Percentiles rank a stretch among this genome's conserved stretches.
These are phyloP conservation scores for Coemansia sp. DNA, from an alignment of 192 early-diverging fungal genomes.

Conservation along the genomic window DNA sequence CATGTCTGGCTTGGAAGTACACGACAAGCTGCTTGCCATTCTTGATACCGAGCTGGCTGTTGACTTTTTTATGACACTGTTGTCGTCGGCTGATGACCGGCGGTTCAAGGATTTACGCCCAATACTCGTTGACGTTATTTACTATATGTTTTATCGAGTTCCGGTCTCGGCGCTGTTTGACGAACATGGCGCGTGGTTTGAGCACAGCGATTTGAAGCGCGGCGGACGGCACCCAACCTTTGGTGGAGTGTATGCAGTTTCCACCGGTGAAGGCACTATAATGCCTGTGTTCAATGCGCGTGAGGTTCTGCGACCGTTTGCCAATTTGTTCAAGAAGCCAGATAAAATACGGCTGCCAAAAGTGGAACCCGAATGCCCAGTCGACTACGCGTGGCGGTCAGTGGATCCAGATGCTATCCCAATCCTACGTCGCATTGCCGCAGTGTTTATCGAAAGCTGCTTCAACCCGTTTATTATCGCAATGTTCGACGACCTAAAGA, in stretches of 20 bases:
- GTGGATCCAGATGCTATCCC: conserved; percentile 24
- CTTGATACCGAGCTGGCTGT: conserved; percentile 63
- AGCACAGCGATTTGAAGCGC: conserved; percentile 18
- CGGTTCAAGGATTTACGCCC: conserved; percentile 55
- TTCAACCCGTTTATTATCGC: conserved; percentile 44
- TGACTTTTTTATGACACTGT: conserved; percentile 69
- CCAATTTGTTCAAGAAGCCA: conserved; percentile 31
- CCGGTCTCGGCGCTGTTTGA: conserved; percentile 36
- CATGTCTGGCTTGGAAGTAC: conserved; percentile 62
- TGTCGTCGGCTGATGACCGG: conserved; percentile 60
- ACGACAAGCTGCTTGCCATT: conserved; percentile 61
- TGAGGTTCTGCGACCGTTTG: conserved; percentile 46
- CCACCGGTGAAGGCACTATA: conserved; percentile 42
- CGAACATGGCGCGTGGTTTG: conserved; percentile 26
- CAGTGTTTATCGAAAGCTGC: conserved; percentile 46
- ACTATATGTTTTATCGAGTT: conserved; percentile 50
- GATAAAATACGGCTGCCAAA: conserved; percentile 22
- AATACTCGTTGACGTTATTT: conserved; percentile 48
- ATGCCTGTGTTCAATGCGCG: conserved; percentile 50
- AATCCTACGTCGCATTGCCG: conserved; percentile 34
- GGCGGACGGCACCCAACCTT: conserved; percentile 62
- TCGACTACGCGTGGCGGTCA: conserved; percentile 36
- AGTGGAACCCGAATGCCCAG: conserved; percentile 7
- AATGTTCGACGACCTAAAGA: conserved; percentile 39
- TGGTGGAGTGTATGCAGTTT: conserved; percentile 64